Evolutionary conservation across 2,329 filamentous ascomycete species (phyloP), one percentile per base, ranked within the genome.

Genomic region (Emmonsia crescens): DNA sequence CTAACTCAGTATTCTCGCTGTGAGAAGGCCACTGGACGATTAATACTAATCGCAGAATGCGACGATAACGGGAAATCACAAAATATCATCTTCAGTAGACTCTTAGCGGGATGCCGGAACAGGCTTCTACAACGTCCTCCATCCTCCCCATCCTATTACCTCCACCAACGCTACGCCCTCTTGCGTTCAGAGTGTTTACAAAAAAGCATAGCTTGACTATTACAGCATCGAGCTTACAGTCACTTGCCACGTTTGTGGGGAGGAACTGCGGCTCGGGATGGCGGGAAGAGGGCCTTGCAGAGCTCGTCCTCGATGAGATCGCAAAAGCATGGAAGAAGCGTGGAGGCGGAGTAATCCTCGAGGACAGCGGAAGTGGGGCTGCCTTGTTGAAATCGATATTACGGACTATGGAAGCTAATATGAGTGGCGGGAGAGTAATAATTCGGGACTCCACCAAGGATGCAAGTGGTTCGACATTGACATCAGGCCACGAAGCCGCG

Each of bases 201-300:
- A 96, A 96, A 75, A 99, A 97, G 72, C 91, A 99, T 76, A 95
- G 93, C 68, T 80, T 99, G 61, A 97, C 92, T 0, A 84, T 99
- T 60, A 92, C 89, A 8, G 94, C 93, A 0, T 85, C 91, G 0
- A 91, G 94, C 0, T 79, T 99, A 5, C 87, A 93, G 73, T 85
- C 89, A 55, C 81, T 99, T 38, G 92, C 94, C 24, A 82, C 84
- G 0, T 99, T 99, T 73, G 88, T 99, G 60, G 95, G 94, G 12
- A 87, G 89, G 68, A 89, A 96, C 74, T 99, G 94, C 73, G 94
- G 94, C 40, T 92, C 92, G 62, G 91, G 87, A 86, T 99, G 94
- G 94, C 85, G 93, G 69, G 92, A 97, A 77, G 91, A 96, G 73
- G 93, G 95, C 0, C 79, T 96, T 38, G 94, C 92, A 2, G 95